Base-by-base conservation (phyloP, 768 basidiomycete species). In the Pisolithus marmoratus region DNA sequence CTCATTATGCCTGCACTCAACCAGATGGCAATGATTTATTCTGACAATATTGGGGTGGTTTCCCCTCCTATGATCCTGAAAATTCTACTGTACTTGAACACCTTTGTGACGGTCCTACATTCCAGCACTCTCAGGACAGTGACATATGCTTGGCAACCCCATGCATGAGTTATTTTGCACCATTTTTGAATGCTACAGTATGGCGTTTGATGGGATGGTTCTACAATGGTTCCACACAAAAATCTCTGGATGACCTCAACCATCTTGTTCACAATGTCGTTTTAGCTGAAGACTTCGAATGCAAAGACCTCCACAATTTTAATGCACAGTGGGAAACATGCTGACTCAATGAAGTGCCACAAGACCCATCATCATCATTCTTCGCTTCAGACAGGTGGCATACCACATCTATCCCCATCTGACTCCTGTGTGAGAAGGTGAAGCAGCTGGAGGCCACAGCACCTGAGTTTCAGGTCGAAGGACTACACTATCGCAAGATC, bases 401-500 rank as follows among this genome's bases (percentile, higher is more conserved):
- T 0, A 50, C 53, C 1, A 41, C 60, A 15, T 20, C 27, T 0
- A 46, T 71, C 0, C 8, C 50, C 7, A 57, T 60, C 5, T 0
- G 15, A 3, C 38, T 57, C 1, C 58, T 54, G 0, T 43, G 46
- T 7, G 49, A 60, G 12, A 40, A 49, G 5, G 36, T 43, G 4
- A 27, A 38, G 9, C 37, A 46, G 14, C 2, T 6, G 0, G 51
- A 54, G 5, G 5, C 5, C 2, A 11, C 0, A 0, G 42, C 52
- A 0, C 48, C 49, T 0, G 11, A 27, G 4, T 66, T 70, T 27
- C 1, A 22, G 2, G 54, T 72, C 0, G 60, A 65, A 3, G 72
- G 68, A 1, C 53, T 73, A 2, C 54, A 55, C 14, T 65, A 62
- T 47, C 53, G 58, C 0, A 62, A 57, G 12, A 50, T 66, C 11